A percentile compares a stretch with the other conserved stretches of the same genome.
Conservation (phyloP, 768 basidiomycete genomes). For the Paxillus ammoniavirescens region DNA sequence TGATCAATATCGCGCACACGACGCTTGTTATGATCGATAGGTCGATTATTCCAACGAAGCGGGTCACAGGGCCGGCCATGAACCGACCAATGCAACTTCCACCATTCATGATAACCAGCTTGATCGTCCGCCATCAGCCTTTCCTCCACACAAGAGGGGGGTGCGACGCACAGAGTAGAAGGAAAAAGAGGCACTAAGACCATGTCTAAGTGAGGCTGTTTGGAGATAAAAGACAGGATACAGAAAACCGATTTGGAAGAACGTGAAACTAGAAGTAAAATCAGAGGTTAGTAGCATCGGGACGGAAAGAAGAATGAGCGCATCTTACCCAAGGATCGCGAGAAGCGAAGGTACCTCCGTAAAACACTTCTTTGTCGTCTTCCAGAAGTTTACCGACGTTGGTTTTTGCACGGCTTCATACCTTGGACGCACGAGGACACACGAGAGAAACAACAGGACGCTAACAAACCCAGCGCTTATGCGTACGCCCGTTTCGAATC, state of each 20-base stretch:
- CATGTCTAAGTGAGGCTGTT: conserved; percentile 49
- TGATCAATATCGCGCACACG: conserved; percentile 38
- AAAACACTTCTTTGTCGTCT: conserved; percentile 20
- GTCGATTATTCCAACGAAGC: conserved; percentile 43
- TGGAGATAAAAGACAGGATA: conserved; percentile 62
- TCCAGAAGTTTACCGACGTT: conserved; percentile 11
- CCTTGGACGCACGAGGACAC: conserved; percentile 37
- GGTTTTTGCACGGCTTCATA: conserved; percentile 6
- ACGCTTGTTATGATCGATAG: conserved; percentile 37
- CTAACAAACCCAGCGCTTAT: conserved; percentile 41
- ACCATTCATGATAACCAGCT: conserved; percentile 56
- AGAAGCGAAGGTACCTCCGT: conserved; percentile 24
- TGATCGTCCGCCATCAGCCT: background rate
- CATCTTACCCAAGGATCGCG: conserved; percentile 21
- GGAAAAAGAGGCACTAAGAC: conserved; percentile 42
- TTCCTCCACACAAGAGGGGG: background rate
- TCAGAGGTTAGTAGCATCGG: background rate
- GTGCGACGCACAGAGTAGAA: conserved; percentile 48
- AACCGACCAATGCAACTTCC: conserved; percentile 48
- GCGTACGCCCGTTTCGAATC: conserved; percentile 41
- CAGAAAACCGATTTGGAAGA: conserved; percentile 40
- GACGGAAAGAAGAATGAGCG: background rate
- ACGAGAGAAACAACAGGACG: conserved; percentile 36
- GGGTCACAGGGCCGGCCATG: conserved; percentile 38
- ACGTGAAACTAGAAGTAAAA: conserved; percentile 12